These are phyloP conservation scores for Cystofilobasidium macerans DNA, from an alignment of 768 basidiomycete species.

Conservation along the genomic window DNA sequence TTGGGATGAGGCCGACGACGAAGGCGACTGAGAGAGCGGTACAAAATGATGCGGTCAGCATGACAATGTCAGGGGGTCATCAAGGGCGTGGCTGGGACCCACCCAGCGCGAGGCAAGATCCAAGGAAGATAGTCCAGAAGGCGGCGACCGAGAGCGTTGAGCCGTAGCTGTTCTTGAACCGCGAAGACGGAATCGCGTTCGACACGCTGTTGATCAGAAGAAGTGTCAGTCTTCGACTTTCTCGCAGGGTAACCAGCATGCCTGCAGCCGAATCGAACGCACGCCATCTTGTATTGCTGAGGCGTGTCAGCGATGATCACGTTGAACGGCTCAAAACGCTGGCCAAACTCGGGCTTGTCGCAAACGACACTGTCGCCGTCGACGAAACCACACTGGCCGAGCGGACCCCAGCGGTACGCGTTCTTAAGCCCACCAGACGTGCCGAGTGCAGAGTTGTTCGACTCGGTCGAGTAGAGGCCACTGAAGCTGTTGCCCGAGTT, in stretches of 20 bases:
- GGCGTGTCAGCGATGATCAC: slow-evolving; percentile 14
- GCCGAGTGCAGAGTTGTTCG: slow-evolving; percentile 12
- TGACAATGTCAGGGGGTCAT: too few species aligned
- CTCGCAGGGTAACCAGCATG: too few species aligned
- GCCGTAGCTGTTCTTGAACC: background rate
- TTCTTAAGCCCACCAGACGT: slow-evolving; percentile 5
- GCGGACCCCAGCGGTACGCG: slow-evolving; percentile 16
- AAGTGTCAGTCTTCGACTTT: too few species aligned
- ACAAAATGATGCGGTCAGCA: too few species aligned
- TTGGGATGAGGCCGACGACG: slow-evolving; percentile 18
- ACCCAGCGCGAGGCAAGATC: slow-evolving; percentile 16
- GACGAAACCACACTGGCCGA: slow-evolving; percentile 18
- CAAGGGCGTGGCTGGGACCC: too few species aligned
- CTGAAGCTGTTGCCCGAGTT: background rate
- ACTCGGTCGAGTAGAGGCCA: slow-evolving; percentile 9
- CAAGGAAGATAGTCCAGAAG: slow-evolving; percentile 24
- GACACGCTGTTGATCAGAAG: background rate
- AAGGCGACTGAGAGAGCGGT: too few species aligned
- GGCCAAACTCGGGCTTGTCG: slow-evolving; percentile 7
- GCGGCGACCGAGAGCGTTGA: slow-evolving; percentile 10
- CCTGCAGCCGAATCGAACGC: too few species aligned
- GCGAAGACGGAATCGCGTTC: background rate
- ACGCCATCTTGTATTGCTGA: background rate
- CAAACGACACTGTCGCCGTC: background rate
- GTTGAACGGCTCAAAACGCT: slow-evolving; percentile 5